A percentile compares a stretch with the other conserved stretches of the same genome.
Conservation (phyloP, 352 stramenopile species). For the Pythium insidiosum region DNA sequence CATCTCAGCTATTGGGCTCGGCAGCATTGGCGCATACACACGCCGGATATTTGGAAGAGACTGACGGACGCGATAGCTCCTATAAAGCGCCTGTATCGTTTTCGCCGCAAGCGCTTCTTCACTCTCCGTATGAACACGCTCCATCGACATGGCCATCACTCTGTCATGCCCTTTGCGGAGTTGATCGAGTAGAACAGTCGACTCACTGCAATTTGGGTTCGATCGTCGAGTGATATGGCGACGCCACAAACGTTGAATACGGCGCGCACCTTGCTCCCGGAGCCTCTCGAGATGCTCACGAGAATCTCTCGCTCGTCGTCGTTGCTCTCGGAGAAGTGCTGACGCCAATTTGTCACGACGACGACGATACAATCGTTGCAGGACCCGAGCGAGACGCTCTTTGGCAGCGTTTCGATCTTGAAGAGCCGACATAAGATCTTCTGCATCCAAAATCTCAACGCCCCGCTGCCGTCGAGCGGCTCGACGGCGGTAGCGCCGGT, state of each 20-base stretch:
- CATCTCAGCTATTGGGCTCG: slow-evolving; percentile 25
- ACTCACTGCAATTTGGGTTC: slow-evolving; percentile 4
- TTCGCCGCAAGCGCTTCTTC: slow-evolving; percentile 25
- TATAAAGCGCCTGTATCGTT: slow-evolving; percentile 49
- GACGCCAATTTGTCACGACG: no score
- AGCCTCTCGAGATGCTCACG: background rate
- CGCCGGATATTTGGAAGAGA: slow-evolving; percentile 30
- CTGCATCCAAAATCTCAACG: no score
- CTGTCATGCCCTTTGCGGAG: slow-evolving; percentile 25
- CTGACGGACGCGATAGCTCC: slow-evolving; percentile 28
- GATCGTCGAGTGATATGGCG: slow-evolving; percentile 9
- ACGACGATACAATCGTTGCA: slow-evolving; percentile 32
- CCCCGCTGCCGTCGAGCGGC: no score
- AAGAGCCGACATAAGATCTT: no score
- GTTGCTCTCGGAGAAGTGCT: no score
- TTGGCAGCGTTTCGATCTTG: slow-evolving; percentile 25
- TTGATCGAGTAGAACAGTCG: slow-evolving; percentile 35
- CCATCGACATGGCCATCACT: slow-evolving; percentile 10
- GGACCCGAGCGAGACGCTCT: slow-evolving; percentile 26
- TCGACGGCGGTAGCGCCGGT: background rate
- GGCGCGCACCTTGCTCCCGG: slow-evolving; percentile 6
- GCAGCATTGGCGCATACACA: slow-evolving; percentile 8
- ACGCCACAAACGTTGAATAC: slow-evolving; percentile 37
- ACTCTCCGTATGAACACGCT: background rate
- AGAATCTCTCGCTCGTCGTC: no score